phyloP scores from a whole-genome alignment of 2,329 filamentous ascomycete species.

The Neonectria sp. region DNA sequence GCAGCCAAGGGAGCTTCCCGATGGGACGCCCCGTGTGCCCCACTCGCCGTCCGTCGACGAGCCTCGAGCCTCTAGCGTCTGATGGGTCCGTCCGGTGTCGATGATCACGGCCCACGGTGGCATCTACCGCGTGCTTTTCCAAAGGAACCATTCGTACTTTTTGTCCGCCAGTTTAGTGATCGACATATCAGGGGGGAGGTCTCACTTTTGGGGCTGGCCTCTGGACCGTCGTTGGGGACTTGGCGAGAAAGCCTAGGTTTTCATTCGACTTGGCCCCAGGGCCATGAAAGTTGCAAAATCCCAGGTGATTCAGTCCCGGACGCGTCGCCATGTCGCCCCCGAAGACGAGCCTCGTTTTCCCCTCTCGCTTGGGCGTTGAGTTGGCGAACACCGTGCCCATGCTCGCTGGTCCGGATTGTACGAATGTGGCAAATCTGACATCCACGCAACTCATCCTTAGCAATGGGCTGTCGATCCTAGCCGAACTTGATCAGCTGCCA shows the following conservation, averaged over 20 bases:
- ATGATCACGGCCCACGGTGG: not conserved
- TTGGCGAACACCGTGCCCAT: slow-evolving; percentile 9
- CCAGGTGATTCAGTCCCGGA: slow-evolving; percentile 9
- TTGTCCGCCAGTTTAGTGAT: slow-evolving; percentile 31
- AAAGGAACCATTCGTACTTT: slow-evolving; percentile 29
- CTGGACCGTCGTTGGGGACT: slow-evolving; percentile 27
- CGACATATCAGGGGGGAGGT: slow-evolving; percentile 25
- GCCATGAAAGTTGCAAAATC: not conserved
- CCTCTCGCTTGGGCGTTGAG: not conserved
- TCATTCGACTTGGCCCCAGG: slow-evolving; percentile 4
- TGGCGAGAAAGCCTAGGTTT: slow-evolving; percentile 3
- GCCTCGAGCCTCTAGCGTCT: slow-evolving; percentile 36
- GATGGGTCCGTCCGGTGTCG: slow-evolving; percentile 27
- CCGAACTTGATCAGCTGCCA: slow-evolving; percentile 40
- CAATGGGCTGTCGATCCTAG: slow-evolving; percentile 42
- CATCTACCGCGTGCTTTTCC: slow-evolving; percentile 29
- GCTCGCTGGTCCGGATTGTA: slow-evolving; percentile 34
- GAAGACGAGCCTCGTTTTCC: slow-evolving; percentile 6
- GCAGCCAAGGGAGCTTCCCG: slow-evolving; percentile 48
- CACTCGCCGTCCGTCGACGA: slow-evolving; percentile 33
- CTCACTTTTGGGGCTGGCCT: slow-evolving; percentile 20
- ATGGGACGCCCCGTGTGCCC: slow-evolving; percentile 46
- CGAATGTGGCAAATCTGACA: slow-evolving; percentile 44
- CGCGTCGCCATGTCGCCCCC: slow-evolving; percentile 19
- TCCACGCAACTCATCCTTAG: slow-evolving; percentile 30